Evolutionary conservation across 1,284 basidiomycete species (phyloP), one percentile per base, ranked within the genome.

Genomic region (Leucoagaricus sp.): DNA sequence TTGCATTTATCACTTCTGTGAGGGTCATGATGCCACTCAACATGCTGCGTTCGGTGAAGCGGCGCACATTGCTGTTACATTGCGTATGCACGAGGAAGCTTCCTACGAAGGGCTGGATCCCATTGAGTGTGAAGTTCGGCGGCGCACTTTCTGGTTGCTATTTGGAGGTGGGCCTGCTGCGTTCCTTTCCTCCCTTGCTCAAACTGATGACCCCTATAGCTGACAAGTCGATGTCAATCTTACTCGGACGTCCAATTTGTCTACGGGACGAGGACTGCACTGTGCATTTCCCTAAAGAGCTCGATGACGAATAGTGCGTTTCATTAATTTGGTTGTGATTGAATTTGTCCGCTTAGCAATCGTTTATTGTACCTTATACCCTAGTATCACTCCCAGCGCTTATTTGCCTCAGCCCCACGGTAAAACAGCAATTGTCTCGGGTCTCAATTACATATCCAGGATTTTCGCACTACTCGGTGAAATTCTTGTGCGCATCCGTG

Each of bases 201-300:
- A 58, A 33, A 34, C 53, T 47, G 52, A 56, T 19, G 49, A 36
- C 55, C 33, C 46, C 62, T 44, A 38, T 67, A 91, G 91, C 89
- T 63, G 91, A 94, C 72, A 93, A 93, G 72, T 93, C 91, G n/a
- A 89, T 89, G 84, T 88, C 88, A 45, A 88, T 92, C 61, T 76
- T 93, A 23, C 77, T 94, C 38, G 89, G 89, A 10, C 79, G 88
- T 52, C 89, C 91, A 28, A 89, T 93, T 58, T 89, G 85, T 67
- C 79, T 93, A 65, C 84, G 91, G 55, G 91, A 94, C 67, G 90
- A 93, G 67, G 93, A 94, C 67, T 93, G 89, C 69, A 91, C 89
- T 33, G 85, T 91, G 21, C 87, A 91, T 69, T 91, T 92, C 73
- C 90, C 90, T 31, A 89, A 87, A 70, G 89, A 92, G 72, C 75